phyloP scores from a whole-genome alignment of 257 asterid genomes.

The Solanum arcanum region DNA sequence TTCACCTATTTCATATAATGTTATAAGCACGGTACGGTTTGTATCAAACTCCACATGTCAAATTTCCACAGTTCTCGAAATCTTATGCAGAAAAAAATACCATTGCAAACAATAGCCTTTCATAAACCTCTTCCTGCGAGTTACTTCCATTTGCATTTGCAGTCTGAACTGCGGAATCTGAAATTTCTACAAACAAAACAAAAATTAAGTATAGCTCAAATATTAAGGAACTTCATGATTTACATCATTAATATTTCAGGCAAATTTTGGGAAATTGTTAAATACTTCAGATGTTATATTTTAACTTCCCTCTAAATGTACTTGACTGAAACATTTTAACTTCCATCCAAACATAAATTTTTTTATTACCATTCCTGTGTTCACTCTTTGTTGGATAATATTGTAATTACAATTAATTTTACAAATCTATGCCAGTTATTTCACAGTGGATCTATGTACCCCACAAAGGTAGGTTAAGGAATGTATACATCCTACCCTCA shows the following conservation, averaged over 20 bases:
- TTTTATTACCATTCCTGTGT: not conserved
- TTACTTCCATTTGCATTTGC: constrained; percentile 58
- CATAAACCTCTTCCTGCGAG: constrained; percentile 85
- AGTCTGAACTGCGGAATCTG: constrained; percentile 62
- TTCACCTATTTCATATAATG: not conserved
- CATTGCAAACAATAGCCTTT: constrained; percentile 27
- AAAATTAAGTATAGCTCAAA: not conserved
- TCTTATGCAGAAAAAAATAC: not conserved
- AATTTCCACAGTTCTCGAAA: not conserved
- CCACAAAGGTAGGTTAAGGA: not conserved
- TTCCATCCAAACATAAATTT: not conserved
- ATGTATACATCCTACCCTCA: not conserved
- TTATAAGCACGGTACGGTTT: not conserved
- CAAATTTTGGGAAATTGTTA: not conserved
- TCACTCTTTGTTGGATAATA: not conserved
- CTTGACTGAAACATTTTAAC: not conserved
- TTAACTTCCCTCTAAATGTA: not conserved
- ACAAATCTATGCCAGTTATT: not conserved
- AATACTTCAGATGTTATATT: not conserved
- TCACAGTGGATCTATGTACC: not conserved
- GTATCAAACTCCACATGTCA: not conserved
- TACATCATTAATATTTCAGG: not conserved
- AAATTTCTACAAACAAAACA: constrained; percentile 29
- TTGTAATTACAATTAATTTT: not conserved
- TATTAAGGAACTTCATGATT: not conserved